Evolutionary conservation across 2,329 filamentous ascomycete genomes (phyloP), one percentile per base, ranked within the genome.

Genomic region (Penicillium sp.): DNA sequence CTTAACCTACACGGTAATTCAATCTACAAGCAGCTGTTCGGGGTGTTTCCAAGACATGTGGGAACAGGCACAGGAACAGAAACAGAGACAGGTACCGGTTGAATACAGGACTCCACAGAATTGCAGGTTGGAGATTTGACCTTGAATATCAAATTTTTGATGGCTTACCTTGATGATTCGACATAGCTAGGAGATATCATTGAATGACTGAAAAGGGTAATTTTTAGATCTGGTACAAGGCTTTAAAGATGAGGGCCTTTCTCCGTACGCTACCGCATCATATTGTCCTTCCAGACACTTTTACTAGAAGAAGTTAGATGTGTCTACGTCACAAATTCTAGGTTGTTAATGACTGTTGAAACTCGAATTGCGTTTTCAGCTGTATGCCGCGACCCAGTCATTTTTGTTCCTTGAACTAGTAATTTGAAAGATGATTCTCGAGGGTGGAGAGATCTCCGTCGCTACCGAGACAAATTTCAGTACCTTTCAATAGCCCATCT

Each of bases 321-420:
- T 40, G 14, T 46, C 28, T 30, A 18, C 5, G 36, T 48, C 13
- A 30, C 22, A 48, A 37, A 33, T 30, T 47, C 31, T 34, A 28
- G 18, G 28, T 22, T 33, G 18, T 18, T 36, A n/a, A 30, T 43
- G 45, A 44, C 39, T 48, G 43, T 48, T 40, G 47, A 49, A 49
- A 51, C 46, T 40, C 41, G 22, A 31, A 44, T 57, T 48, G 50
- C 42, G 54, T 55, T 54, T 49, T 50, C 43, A 41, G 50, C 56
- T 31, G 52, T 50, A 49, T 43, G 51, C 47, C 59, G 59, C 56
- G 59, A 61, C 56, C 59, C 59, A 60, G 59, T 61, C 59, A 60
- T 61, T 61, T 59, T 60, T 47, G 34, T 47, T 44, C 39, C 39
- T 39, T 46, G 39, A 44, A 41, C 49, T 39, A 55, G 54, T 53